Evolutionary conservation across 179 eudicot species (phyloP).

Genomic region (Spergularia azorica): DNA sequence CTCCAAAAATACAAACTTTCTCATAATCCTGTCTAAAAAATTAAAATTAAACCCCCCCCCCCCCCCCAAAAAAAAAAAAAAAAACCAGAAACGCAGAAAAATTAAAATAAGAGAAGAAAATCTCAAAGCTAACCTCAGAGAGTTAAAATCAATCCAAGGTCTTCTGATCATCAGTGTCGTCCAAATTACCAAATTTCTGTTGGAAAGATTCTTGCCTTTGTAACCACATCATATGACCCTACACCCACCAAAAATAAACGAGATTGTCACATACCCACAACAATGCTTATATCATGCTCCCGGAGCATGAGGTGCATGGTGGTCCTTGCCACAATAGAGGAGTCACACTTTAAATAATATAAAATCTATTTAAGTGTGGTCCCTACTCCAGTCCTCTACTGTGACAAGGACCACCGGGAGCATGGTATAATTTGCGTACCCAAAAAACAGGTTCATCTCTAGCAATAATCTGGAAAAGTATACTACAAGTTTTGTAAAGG

Average conservation of each 20-base stretch:
- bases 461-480: not conserved
- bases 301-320: too few relatives aligned
- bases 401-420: too few relatives aligned
- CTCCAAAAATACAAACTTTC: not conserved
- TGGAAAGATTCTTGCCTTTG: slow-evolving; percentile 81
- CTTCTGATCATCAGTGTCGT: slow-evolving; percentile 31
- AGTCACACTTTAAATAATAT: too few relatives aligned
- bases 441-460: too few relatives aligned
- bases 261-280: not conserved
- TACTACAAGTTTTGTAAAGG: not conserved
- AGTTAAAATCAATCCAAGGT: slow-evolving; percentile 8
- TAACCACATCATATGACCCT: slow-evolving; percentile 98
- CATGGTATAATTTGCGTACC: too few relatives aligned
- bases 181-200: slow-evolving; percentile 68
- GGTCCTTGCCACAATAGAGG: too few relatives aligned
- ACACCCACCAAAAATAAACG: slow-evolving; percentile 3
- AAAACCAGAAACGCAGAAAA: not conserved
- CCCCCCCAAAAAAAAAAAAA: too few relatives aligned
- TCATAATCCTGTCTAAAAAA: not conserved
- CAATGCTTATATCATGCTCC: not conserved
- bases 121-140: not conserved
- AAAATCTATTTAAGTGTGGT: too few relatives aligned
- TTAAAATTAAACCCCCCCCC: not conserved
- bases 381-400: too few relatives aligned
- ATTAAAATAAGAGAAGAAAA: not conserved